Conservation (phyloP, 1,284 basidiomycete genomes). For the Cutaneotrichosporon cavernicola region DNA sequence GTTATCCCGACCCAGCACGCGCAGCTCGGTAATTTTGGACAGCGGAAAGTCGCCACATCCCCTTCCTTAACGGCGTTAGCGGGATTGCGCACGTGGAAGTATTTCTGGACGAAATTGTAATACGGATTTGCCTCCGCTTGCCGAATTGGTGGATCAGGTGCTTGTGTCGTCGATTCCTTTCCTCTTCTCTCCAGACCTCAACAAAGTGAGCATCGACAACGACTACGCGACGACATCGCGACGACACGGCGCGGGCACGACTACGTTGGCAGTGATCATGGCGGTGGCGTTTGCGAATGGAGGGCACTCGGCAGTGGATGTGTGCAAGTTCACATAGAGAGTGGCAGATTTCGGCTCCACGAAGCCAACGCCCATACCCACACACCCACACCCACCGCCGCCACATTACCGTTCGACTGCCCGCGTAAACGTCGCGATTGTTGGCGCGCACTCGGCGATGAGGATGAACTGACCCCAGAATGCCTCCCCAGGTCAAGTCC, state of each 20-base stretch:
- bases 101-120: not conserved
- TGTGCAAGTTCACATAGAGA: not conserved
- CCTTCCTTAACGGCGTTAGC: not conserved
- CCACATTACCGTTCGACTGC: not conserved
- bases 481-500: conserved; percentile 51
- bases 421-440: not conserved
- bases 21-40: too few relatives aligned
- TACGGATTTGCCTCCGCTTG: not conserved
- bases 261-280: not conserved
- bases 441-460: not conserved
- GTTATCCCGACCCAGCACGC: too few relatives aligned
- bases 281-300: not conserved
- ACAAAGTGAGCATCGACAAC: conserved; percentile 8
- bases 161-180: not conserved
- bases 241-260: not conserved
- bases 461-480: conserved; percentile 12
- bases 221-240: conserved; percentile 3
- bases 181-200: conserved; percentile 8
- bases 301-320: not conserved
- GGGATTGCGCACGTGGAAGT: not conserved
- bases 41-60: too few relatives aligned
- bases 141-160: not conserved
- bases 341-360: not conserved
- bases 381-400: not conserved
- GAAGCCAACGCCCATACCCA: not conserved